phyloP scores from a whole-genome alignment of 2,329 filamentous ascomycete species.

The Neonectria faginata region DNA sequence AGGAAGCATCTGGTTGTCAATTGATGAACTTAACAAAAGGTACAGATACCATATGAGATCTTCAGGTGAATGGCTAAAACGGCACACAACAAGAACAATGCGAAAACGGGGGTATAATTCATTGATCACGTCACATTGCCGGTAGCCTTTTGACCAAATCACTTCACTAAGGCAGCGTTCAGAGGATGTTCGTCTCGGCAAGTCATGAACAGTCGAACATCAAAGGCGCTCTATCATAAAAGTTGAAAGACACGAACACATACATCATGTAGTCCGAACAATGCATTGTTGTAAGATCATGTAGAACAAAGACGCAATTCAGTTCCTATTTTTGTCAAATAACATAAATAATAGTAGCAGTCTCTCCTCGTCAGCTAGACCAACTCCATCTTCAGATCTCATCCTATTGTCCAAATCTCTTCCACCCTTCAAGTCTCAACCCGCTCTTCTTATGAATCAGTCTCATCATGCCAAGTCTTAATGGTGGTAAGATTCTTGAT shows the following conservation, averaged over 20 bases:
- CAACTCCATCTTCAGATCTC: background rate
- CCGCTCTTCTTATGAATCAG: background rate
- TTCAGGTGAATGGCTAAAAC: background rate
- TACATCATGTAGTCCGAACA: background rate
- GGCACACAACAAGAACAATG: background rate
- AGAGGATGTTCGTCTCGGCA: background rate
- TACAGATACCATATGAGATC: background rate
- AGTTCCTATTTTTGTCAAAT: background rate
- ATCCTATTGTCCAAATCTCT: background rate
- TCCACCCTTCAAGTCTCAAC: background rate
- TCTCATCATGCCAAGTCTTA: conserved; percentile 6
- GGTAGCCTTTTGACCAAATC: background rate
- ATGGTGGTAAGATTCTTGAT: conserved; percentile 19
- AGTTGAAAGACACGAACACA: background rate
- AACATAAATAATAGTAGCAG: background rate
- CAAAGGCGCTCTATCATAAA: background rate
- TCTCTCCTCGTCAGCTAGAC: background rate
- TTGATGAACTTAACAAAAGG: background rate
- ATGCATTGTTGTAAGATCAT: background rate
- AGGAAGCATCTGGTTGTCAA: background rate
- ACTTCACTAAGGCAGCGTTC: background rate
- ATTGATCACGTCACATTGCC: background rate
- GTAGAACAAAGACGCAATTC: background rate
- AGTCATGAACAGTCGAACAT: background rate
- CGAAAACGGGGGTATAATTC: background rate